Conservation (phyloP, 495 filamentous ascomycete species). For the Saxispiralis lemnorum region DNA sequence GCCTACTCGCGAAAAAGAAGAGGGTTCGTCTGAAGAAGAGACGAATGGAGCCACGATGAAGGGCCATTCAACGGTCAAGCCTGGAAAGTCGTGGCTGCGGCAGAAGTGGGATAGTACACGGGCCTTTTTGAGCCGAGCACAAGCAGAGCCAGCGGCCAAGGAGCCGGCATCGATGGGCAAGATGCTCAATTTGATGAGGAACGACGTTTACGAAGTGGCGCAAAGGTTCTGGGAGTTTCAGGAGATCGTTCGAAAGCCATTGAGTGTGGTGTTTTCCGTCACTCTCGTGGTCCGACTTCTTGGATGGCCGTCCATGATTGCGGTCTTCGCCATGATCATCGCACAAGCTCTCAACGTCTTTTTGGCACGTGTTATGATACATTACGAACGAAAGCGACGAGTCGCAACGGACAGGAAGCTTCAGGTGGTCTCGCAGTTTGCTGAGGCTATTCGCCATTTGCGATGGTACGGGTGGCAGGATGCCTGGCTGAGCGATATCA, state of each 20-base stretch:
- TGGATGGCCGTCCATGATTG: slow-evolving; percentile 61
- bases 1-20: slow-evolving; percentile 5
- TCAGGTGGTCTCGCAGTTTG: slow-evolving; percentile 59
- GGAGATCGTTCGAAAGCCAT: slow-evolving; percentile 44
- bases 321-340: slow-evolving; percentile 43
- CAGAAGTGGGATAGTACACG: neutral
- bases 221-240: slow-evolving; percentile 70
- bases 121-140: slow-evolving; percentile 13
- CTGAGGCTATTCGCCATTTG: slow-evolving; percentile 68
- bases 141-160: slow-evolving; percentile 18
- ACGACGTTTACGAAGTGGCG: slow-evolving; percentile 65
- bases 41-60: slow-evolving; percentile 5
- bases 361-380: slow-evolving; percentile 41
- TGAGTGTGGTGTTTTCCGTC: slow-evolving; percentile 49
- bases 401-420: slow-evolving; percentile 51
- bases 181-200: slow-evolving; percentile 61
- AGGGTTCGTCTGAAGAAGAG: slow-evolving; percentile 19
- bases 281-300: slow-evolving; percentile 56
- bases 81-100: neutral
- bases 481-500: slow-evolving; percentile 55
- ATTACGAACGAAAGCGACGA: slow-evolving; percentile 46
- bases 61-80: slow-evolving; percentile 2
- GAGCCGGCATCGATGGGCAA: slow-evolving; percentile 63
- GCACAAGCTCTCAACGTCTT: slow-evolving; percentile 47
- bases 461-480: slow-evolving; percentile 80